These are phyloP conservation scores for Malassezia equina DNA, from an alignment of 1,284 basidiomycete genomes.

Conservation along the genomic window DNA sequence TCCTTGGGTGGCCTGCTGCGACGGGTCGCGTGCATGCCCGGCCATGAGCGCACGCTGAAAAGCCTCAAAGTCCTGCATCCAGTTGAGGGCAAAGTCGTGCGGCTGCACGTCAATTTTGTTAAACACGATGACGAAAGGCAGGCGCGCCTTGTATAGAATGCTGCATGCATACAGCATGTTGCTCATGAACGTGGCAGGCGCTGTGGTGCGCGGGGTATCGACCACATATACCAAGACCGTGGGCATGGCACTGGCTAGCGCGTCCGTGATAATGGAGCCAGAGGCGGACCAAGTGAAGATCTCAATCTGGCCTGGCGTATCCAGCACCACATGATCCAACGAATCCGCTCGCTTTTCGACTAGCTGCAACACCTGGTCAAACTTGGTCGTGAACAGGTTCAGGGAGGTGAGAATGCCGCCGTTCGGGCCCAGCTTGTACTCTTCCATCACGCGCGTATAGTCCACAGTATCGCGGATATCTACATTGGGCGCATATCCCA, in stretches of 20 bases:
- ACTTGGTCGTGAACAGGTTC: conserved; percentile 97
- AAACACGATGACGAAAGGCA: conserved; percentile 95
- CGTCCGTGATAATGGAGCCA: conserved; percentile 94
- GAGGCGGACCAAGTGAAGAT: conserved; percentile 99
- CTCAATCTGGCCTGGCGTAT: conserved; percentile 98
- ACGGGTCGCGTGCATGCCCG: conserved; percentile 51
- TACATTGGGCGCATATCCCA: conserved; percentile 90
- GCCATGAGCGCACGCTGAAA: conserved; percentile 53
- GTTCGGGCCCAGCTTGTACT: conserved; percentile 98
- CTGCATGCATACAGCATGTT: conserved; percentile 99
- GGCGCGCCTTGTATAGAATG: conserved; percentile 93
- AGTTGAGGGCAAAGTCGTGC: conserved; percentile 84
- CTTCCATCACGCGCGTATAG: conserved; percentile 98
- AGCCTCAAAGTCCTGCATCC: conserved; percentile 94
- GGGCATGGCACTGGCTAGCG: conserved; percentile 83
- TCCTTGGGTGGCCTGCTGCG: conserved; percentile 8
- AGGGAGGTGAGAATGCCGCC: conserved; percentile 93
- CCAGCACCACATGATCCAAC: conserved; percentile 80
- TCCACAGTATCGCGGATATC: conserved; percentile 96
- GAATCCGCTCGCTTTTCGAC: conserved; percentile 79
- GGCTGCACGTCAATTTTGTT: conserved; percentile 92
- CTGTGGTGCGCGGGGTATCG: conserved; percentile 86
- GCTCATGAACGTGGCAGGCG: conserved; percentile 97
- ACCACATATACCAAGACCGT: conserved; percentile 94
- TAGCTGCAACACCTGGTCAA: conserved; percentile 87